phyloP scores from a whole-genome alignment of 257 asterid genomes.

The Fraxinus excelsior region DNA sequence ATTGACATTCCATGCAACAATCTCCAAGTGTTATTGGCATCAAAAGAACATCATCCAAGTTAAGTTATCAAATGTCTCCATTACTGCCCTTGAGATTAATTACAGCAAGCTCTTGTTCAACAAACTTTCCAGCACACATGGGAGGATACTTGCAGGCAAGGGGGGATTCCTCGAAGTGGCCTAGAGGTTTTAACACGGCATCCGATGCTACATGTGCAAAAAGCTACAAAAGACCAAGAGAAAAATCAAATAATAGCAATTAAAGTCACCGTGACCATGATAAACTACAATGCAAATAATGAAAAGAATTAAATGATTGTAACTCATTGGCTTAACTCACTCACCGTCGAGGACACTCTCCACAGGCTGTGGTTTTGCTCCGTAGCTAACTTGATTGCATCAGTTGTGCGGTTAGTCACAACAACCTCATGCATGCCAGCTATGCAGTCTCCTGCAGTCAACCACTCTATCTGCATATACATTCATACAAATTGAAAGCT shows the following conservation, averaged over 20 bases:
- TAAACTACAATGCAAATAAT: neutral
- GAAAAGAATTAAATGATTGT: conserved; percentile 2
- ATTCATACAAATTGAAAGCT: conserved; percentile 17
- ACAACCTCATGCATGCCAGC: conserved; percentile 99
- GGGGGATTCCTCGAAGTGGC: conserved; percentile 72
- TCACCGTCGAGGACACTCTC: conserved; percentile 97
- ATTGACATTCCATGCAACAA: no score
- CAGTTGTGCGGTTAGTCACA: conserved; percentile 71
- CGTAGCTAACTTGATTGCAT: conserved; percentile 69
- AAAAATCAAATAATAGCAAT: conserved; percentile 11
- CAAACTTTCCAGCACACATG: conserved; percentile 76
- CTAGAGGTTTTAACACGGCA: conserved; percentile 77
- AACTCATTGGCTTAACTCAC: conserved; percentile 34
- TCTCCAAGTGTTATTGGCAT: neutral
- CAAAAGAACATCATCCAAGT: neutral
- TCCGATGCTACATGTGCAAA: conserved; percentile 96
- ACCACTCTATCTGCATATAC: conserved; percentile 85
- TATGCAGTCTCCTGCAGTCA: conserved; percentile 94
- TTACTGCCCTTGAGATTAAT: conserved; percentile 89
- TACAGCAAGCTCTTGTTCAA: conserved; percentile 81
- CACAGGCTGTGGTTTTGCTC: conserved; percentile 79
- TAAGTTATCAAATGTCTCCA: conserved; percentile 35
- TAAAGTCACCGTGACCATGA: conserved; percentile 5
- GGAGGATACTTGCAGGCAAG: conserved; percentile 72
- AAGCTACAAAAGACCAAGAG: conserved; percentile 48